A percentile compares a stretch with the other conserved stretches of the same genome.
Evolutionary conservation across 169 alveolate species (phyloP).

Genomic region (Babesia bigemina): DNA sequence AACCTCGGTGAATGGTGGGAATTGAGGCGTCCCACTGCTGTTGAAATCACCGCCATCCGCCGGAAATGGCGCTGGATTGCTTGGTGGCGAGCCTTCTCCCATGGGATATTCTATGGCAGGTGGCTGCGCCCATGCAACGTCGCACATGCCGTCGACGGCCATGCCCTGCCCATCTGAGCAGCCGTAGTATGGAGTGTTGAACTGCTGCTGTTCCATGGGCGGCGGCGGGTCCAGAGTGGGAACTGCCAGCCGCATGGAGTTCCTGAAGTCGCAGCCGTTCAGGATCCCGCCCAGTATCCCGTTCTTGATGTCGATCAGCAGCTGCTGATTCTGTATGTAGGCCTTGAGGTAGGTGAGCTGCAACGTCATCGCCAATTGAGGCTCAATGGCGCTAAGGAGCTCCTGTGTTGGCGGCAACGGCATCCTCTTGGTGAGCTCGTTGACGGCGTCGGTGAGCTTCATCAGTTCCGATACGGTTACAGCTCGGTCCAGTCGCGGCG

Average conservation of each 20-base stretch:
- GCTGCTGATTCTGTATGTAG: slow-evolving; percentile 66
- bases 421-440: slow-evolving; percentile 42
- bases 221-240: slow-evolving; percentile 13
- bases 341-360: slow-evolving; percentile 64
- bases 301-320: slow-evolving; percentile 46
- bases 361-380: slow-evolving; percentile 52
- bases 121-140: slow-evolving; percentile 1
- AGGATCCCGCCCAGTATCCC: slow-evolving; percentile 8
- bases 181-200: not conserved
- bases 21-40: not conserved
- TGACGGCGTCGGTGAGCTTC: slow-evolving; percentile 56
- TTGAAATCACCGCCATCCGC: not conserved
- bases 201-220: slow-evolving; percentile 8
- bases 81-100: not conserved
- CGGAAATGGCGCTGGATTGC: too few relatives aligned
- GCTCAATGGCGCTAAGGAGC: slow-evolving; percentile 42
- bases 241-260: not conserved
- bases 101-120: slow-evolving; percentile 17
- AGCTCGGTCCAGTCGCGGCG: not conserved
- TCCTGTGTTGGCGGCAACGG: slow-evolving; percentile 65
- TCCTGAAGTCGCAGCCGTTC: slow-evolving; percentile 18
- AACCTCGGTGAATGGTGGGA: slow-evolving; percentile 3
- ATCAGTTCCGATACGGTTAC: slow-evolving; percentile 17
- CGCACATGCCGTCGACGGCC: slow-evolving; percentile 1
- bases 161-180: not conserved